Percentiles rank a stretch among this genome's conserved stretches.
Evolutionary conservation across 495 filamentous ascomycete species (phyloP).

Genomic region (Viridothelium virens): DNA sequence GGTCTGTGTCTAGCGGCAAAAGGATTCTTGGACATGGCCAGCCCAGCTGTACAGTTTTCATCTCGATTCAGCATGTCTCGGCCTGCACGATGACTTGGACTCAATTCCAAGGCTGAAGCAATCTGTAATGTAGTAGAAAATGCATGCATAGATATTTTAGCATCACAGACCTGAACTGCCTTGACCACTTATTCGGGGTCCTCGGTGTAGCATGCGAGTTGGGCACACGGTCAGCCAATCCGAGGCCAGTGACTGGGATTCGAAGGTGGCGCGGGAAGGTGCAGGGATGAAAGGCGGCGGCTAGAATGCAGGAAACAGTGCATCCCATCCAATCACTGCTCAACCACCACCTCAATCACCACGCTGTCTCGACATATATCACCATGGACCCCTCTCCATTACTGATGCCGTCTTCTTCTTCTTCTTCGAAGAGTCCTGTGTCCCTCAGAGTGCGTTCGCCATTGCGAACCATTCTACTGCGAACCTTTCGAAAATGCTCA

Average conservation of each 20-base stretch:
- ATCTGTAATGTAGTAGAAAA: slow-evolving; percentile 2
- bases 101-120: background rate
- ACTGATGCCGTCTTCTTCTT: background rate
- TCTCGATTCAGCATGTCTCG: background rate
- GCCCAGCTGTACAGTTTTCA: slow-evolving; percentile 5
- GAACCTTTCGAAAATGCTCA: background rate
- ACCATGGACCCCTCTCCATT: background rate
- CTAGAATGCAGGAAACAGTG: background rate
- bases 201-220: background rate
- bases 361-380: background rate
- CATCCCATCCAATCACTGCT: background rate
- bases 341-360: background rate
- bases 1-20: background rate
- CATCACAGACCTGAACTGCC: background rate
- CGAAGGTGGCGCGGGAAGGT: background rate
- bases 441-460: slow-evolving; percentile 1
- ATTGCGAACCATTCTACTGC: background rate
- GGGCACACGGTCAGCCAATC: background rate
- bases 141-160: slow-evolving; percentile 5
- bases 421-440: background rate
- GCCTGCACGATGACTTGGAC: background rate
- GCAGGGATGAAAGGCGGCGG: background rate
- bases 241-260: background rate
- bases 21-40: background rate
- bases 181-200: background rate